These are phyloP conservation scores for Nothophoma quercina DNA, from an alignment of 2,329 filamentous ascomycete species.

Conservation along the genomic window DNA sequence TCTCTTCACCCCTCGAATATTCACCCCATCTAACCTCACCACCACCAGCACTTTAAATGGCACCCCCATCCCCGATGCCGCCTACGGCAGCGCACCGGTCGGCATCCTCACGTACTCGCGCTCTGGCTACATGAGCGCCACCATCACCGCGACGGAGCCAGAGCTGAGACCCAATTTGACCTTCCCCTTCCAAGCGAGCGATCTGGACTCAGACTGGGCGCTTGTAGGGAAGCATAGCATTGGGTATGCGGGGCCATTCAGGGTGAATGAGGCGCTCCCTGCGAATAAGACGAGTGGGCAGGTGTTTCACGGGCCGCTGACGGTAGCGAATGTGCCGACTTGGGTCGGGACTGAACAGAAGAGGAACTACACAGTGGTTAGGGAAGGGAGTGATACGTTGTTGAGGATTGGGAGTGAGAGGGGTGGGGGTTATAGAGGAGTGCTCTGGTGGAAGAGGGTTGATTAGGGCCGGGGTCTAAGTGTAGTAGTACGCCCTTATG, in stretches of 20 bases:
- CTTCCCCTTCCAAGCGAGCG: slow-evolving; percentile 30
- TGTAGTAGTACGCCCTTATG: too few species aligned
- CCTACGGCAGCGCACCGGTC: slow-evolving; percentile 32
- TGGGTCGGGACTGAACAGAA: slow-evolving; percentile 29
- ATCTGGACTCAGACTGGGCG: slow-evolving; percentile 39
- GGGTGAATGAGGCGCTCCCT: slow-evolving; percentile 22
- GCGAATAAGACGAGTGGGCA: slow-evolving; percentile 31
- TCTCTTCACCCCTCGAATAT: too few species aligned
- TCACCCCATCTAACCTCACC: neutral
- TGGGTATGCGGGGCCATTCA: slow-evolving; percentile 36
- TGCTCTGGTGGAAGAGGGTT: slow-evolving; percentile 36
- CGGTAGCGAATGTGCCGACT: slow-evolving; percentile 35
- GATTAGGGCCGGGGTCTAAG: too few species aligned
- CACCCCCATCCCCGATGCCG: slow-evolving; percentile 28
- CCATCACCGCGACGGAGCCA: slow-evolving; percentile 37
- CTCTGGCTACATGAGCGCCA: slow-evolving; percentile 37
- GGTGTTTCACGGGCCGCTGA: slow-evolving; percentile 38
- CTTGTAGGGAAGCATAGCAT: slow-evolving; percentile 39
- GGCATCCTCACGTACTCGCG: slow-evolving; percentile 39
- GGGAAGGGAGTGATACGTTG: slow-evolving; percentile 22
- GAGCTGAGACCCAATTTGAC: slow-evolving; percentile 29
- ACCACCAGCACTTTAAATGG: slow-evolving; percentile 26
- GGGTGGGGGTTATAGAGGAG: slow-evolving; percentile 29
- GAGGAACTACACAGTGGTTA: slow-evolving; percentile 36
- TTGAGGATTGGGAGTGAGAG: slow-evolving; percentile 36